Conservation (phyloP, 495 filamentous ascomycete genomes). For the Talaromyces stipitatus region DNA sequence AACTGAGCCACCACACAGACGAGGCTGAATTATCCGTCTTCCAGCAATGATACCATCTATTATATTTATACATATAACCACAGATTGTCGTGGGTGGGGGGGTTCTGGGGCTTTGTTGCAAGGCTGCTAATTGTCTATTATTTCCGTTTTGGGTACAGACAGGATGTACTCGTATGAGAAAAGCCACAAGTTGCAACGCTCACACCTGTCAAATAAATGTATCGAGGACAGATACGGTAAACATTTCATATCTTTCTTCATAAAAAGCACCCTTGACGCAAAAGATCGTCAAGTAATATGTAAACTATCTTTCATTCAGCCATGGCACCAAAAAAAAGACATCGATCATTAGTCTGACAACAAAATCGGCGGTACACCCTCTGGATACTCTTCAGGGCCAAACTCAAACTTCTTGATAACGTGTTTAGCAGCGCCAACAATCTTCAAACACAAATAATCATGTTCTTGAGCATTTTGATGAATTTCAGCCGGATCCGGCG, state of each 20-base stretch:
- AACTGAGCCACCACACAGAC: not conserved
- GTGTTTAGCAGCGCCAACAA: slow-evolving; percentile 28
- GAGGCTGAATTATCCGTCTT: no score
- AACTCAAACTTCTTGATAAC: slow-evolving; percentile 37
- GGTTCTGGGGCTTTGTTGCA: not conserved
- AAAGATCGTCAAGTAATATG: no score
- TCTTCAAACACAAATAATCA: slow-evolving; percentile 28
- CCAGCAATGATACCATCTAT: no score
- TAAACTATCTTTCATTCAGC: not conserved
- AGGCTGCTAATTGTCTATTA: not conserved
- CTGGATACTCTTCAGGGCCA: slow-evolving; percentile 31
- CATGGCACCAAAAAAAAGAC: not conserved
- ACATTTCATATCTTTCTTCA: no score
- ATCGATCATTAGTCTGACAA: not conserved
- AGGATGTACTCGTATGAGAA: no score
- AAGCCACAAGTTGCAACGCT: not conserved
- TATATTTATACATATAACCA: no score
- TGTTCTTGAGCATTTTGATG: slow-evolving; percentile 12
- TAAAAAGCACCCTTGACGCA: no score
- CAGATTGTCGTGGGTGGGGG: not conserved
- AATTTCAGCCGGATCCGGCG: slow-evolving; percentile 10
- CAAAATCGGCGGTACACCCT: slow-evolving; percentile 10
- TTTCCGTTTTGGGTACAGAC: not conserved
- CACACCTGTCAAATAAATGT: no score
- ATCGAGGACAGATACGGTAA: no score